A percentile compares a stretch with the other conserved stretches of the same genome.
These are phyloP conservation scores for Beauveria bassiana DNA, from an alignment of 2,329 filamentous ascomycete species.

Conservation along the genomic window DNA sequence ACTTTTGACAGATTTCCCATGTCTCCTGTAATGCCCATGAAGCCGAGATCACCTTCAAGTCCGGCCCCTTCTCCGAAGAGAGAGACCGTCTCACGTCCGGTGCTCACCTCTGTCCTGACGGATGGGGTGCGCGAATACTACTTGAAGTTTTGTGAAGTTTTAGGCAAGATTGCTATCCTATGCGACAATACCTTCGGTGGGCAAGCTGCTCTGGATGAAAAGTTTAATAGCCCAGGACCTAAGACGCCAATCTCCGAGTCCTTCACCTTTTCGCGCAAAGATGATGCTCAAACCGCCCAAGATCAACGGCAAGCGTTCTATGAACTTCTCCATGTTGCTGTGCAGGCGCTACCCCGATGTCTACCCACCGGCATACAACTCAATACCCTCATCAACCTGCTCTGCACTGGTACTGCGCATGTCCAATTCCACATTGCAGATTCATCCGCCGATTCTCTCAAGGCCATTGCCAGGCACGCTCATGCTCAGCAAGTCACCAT, in stretches of 20 bases:
- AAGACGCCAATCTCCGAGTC: slow-evolving; percentile 94
- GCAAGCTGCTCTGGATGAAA: slow-evolving; percentile 90
- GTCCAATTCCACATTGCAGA: slow-evolving; percentile 86
- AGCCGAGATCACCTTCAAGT: slow-evolving; percentile 20
- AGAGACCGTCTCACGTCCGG: slow-evolving; percentile 60
- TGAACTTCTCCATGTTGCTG: slow-evolving; percentile 87
- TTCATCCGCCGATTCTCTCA: slow-evolving; percentile 86
- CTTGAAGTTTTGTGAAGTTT: slow-evolving; percentile 82
- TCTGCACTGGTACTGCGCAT: slow-evolving; percentile 95
- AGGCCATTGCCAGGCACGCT: slow-evolving; percentile 87
- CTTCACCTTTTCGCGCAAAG: slow-evolving; percentile 80
- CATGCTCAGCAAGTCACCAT: slow-evolving; percentile 94
- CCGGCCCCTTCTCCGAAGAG: slow-evolving; percentile 34
- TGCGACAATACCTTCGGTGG: slow-evolving; percentile 97
- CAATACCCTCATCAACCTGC: slow-evolving; percentile 84
- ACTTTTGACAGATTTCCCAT: slow-evolving; percentile 37
- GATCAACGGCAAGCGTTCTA: slow-evolving; percentile 95
- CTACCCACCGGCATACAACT: slow-evolving; percentile 85
- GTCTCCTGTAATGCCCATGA: slow-evolving; percentile 42
- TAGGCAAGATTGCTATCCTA: slow-evolving; percentile 91
- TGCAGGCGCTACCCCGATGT: slow-evolving; percentile 92
- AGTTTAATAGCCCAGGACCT: slow-evolving; percentile 77
- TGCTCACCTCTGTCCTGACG: slow-evolving; percentile 54
- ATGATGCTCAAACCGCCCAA: slow-evolving; percentile 62
- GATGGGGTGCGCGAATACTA: slow-evolving; percentile 82